A percentile compares a stretch with the other conserved stretches of the same genome.
Evolutionary conservation across 768 basidiomycete genomes (phyloP).

Genomic region (Leucogyrophana mollusca): DNA sequence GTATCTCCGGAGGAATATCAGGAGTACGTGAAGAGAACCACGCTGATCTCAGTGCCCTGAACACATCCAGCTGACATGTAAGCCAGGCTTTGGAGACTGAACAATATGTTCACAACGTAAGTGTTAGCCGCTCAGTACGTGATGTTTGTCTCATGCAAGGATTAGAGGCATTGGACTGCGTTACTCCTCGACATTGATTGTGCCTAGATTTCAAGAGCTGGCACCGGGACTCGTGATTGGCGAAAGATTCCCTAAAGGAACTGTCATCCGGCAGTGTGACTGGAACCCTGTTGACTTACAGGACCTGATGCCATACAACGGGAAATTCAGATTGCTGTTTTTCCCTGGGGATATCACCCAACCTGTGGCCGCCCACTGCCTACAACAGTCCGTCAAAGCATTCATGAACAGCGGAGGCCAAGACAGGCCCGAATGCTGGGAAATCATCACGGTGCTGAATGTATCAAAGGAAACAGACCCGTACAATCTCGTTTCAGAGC

Average conservation of each 20-base stretch:
- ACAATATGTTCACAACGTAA: constrained; percentile 14
- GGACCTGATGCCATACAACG: constrained; percentile 12
- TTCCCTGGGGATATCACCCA: constrained; percentile 11
- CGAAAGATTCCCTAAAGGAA: constrained; percentile 5
- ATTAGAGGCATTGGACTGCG: constrained; percentile 12
- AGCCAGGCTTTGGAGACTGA: constrained; percentile 1
- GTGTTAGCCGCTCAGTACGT: background rate
- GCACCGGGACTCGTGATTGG: background rate
- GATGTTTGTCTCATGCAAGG: background rate
- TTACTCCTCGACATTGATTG: constrained; percentile 6
- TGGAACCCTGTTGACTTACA: constrained; percentile 14
- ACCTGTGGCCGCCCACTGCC: background rate
- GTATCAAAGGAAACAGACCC: background rate
- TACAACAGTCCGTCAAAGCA: background rate
- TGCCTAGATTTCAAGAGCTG: background rate
- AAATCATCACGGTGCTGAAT: background rate
- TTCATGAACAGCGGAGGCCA: background rate
- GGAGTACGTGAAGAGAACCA: constrained; percentile 1
- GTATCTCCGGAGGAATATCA: constrained; percentile 4
- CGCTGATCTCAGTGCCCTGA: background rate
- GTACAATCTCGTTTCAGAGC: background rate
- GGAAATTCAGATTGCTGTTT: constrained; percentile 12
- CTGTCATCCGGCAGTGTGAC: constrained; percentile 9
- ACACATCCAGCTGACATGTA: constrained; percentile 1
- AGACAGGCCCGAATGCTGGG: background rate